Base-by-base conservation (phyloP, 495 filamentous ascomycete genomes). In the Pseudomonodictys pantanalensis region DNA sequence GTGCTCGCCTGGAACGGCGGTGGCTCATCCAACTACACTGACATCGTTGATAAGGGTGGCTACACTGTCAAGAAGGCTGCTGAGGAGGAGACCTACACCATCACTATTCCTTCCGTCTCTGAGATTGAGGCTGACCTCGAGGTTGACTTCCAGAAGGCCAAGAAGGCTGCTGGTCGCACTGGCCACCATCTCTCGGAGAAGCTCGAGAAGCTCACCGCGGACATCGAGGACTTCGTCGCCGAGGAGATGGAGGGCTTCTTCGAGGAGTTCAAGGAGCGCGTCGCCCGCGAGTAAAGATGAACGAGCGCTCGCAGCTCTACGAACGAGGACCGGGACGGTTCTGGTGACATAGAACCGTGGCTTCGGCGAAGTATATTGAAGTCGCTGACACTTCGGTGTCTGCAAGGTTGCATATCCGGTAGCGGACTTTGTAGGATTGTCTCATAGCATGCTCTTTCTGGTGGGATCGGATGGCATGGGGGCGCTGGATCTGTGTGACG, bases 1-100 rank as follows among this genome's bases (percentile, higher is more conserved):
- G 76, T 97, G 61, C 91, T 99, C 47, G 92, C 92, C 73, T 99
- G 93, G 92, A 99, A 99, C 81, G 95, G 95, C 73, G 95, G 91
- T 77, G 95, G 95, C 64, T 87, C 83, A 64, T 82, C 80, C 73
- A 97, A 99, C 84, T 95, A 90, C 81, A 81, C 81, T 62, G 79
- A 88, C 58, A 97, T 99, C 65, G 77, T 97, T 65, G 71, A 81
- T 74, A 77, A 81, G 75, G 76, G 89, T 76, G 76, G 81, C 66
- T 88, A 86, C 75, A 67, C 33, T 30, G 60, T 41, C 29, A 56
- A 48, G 39, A 50, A 51, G 12, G 46, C 41, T 41, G 52, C 55
- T 12, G 53, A 62, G 10, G 39, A 35, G 32, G 64, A 65, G 24
- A 60, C 28, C n/a, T 20, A 67, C 41, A 46, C 65, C 58, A 60